Percentiles rank a stretch among this genome's conserved stretches.
These are phyloP conservation scores for Mikania micrantha DNA, from an alignment of 129 eudicot genomes.

Conservation along the genomic window DNA sequence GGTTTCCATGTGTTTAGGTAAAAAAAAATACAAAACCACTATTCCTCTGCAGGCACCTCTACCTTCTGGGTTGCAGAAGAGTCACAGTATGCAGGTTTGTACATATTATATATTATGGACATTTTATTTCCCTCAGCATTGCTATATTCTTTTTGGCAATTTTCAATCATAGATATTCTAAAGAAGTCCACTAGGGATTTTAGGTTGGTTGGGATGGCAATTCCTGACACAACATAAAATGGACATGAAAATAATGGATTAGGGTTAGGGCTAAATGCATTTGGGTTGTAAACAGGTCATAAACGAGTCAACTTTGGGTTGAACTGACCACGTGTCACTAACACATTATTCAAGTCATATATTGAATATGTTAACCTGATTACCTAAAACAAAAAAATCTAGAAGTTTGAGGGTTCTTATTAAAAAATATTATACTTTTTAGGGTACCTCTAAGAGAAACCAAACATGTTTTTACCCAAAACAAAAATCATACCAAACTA, in stretches of 20 bases:
- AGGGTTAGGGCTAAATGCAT: background rate
- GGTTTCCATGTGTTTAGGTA: background rate
- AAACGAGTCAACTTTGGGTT: background rate
- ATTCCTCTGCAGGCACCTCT: slow-evolving; percentile 36
- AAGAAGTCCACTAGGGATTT: background rate
- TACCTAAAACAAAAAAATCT: background rate
- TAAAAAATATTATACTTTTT: background rate
- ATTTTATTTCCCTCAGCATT: background rate
- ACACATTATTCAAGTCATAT: background rate
- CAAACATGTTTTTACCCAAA: background rate
- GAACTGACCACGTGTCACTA: background rate
- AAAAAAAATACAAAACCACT: background rate
- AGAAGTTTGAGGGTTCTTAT: background rate
- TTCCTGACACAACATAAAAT: background rate
- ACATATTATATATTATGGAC: background rate
- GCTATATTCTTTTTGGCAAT: background rate
- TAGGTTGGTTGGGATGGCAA: background rate
- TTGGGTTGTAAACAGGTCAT: background rate
- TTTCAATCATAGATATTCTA: background rate
- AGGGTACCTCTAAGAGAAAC: background rate
- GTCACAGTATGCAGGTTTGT: slow-evolving; percentile 86
- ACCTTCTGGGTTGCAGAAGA: slow-evolving; percentile 55
- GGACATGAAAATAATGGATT: background rate
- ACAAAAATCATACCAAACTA: background rate
- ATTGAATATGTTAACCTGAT: background rate